A percentile compares a stretch with the other conserved stretches of the same genome.
These are phyloP conservation scores for Psilocybe cubensis DNA, from an alignment of 768 basidiomycete species.

Conservation along the genomic window DNA sequence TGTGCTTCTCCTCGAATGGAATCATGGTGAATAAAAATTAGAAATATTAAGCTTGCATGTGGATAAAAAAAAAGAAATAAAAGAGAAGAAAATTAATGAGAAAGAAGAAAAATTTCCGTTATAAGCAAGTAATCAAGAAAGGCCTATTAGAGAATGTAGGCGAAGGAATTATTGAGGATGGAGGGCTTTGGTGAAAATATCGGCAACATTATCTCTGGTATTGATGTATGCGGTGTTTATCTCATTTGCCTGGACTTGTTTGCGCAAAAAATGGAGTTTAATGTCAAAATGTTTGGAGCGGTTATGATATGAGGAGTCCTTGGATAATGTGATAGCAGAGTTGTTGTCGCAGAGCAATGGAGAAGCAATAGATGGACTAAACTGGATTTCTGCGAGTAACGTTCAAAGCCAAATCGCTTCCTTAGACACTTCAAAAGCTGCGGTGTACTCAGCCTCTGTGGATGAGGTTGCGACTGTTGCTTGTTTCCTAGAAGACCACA, in stretches of 20 bases:
- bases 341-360: slow-evolving; percentile 37
- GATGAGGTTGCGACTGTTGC: slow-evolving; percentile 31
- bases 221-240: slow-evolving; percentile 32
- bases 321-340: slow-evolving; percentile 34
- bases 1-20: slow-evolving; percentile 20
- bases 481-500: slow-evolving; percentile 40
- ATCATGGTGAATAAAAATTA: background rate
- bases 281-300: slow-evolving; percentile 48
- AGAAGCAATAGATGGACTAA: background rate
- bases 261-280: slow-evolving; percentile 39
- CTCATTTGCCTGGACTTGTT: slow-evolving; percentile 29
- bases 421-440: slow-evolving; percentile 32
- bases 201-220: slow-evolving; percentile 37
- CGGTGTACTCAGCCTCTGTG: slow-evolving; percentile 49
- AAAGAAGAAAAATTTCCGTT: no score
- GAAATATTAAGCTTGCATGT: background rate
- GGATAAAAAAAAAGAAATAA: no score
- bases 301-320: slow-evolving; percentile 37
- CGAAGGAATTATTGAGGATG: slow-evolving; percentile 12
- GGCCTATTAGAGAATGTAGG: slow-evolving; percentile 20
- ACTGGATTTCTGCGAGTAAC: slow-evolving; percentile 11
- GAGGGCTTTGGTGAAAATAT: slow-evolving; percentile 46
- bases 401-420: slow-evolving; percentile 21
- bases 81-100: background rate
- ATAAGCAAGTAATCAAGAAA: no score